phyloP scores from a whole-genome alignment of 2,329 filamentous ascomycete species.

The Colletotrichum sp. region DNA sequence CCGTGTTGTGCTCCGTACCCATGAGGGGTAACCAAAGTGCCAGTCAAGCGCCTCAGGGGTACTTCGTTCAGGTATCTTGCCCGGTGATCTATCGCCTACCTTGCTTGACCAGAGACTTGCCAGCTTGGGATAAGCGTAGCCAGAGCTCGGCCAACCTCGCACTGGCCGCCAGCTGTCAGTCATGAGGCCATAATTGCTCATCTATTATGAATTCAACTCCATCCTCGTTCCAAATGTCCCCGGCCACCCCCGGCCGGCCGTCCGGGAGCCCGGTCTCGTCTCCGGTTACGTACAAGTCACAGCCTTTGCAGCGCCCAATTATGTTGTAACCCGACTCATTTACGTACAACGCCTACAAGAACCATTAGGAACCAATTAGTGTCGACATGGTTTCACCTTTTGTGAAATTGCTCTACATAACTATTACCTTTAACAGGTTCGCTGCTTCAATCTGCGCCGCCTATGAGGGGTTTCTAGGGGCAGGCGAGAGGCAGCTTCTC shows the following conservation, averaged over 20 bases:
- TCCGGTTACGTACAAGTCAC: background rate
- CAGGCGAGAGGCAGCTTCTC: background rate
- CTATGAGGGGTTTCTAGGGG: background rate
- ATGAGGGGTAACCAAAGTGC: background rate
- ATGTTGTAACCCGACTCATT: background rate
- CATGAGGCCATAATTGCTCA: background rate
- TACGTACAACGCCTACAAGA: background rate
- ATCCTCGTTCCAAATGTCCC: background rate
- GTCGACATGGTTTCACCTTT: background rate
- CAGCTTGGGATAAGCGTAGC: background rate
- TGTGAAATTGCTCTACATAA: slow-evolving; percentile 7
- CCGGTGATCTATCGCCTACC: background rate
- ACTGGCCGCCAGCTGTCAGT: background rate
- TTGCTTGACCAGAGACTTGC: background rate
- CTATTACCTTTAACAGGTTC: slow-evolving; percentile 10
- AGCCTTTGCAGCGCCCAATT: background rate
- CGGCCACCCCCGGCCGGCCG: background rate
- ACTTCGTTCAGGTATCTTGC: background rate
- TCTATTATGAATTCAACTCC: background rate
- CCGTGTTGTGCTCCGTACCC: background rate
- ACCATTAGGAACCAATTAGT: background rate
- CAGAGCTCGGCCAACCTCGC: background rate
- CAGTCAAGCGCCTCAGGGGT: background rate
- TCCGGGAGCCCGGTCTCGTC: background rate
- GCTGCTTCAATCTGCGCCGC: background rate